phyloP scores from a whole-genome alignment of 2,329 filamentous ascomycete genomes.

The Fusarium sp. region DNA sequence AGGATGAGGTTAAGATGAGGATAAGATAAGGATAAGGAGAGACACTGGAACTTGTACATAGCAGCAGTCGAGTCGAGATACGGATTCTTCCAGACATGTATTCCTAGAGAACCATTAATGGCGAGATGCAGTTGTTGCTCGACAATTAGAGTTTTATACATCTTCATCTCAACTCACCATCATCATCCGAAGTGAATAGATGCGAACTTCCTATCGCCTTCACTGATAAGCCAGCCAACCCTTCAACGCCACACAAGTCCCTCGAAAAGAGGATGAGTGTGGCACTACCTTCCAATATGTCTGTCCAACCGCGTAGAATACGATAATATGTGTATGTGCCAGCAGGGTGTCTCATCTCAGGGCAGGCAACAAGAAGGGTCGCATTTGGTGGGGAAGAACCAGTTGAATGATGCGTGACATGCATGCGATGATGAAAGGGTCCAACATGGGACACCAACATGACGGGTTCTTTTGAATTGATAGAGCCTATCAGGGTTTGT shows the following conservation, averaged over 20 bases:
- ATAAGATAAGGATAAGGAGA: not conserved
- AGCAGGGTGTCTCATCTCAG: slow-evolving; percentile 12
- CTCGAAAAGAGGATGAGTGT: not conserved
- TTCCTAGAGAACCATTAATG: no score
- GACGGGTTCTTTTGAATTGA: not conserved
- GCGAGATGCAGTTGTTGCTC: no score
- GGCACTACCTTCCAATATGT: not conserved
- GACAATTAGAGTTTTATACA: no score
- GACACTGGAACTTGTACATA: not conserved
- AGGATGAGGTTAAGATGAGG: no score
- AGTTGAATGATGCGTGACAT: slow-evolving; percentile 14
- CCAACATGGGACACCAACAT: not conserved
- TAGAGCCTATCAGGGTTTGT: not conserved
- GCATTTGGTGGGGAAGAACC: slow-evolving; percentile 16
- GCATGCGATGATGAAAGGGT: slow-evolving; percentile 1
- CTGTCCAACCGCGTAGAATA: not conserved
- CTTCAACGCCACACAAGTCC: not conserved
- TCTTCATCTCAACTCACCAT: no score
- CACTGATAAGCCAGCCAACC: slow-evolving; percentile 6
- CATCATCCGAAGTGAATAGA: not conserved
- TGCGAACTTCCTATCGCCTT: slow-evolving; percentile 5
- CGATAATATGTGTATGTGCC: not conserved
- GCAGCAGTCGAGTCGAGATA: not conserved
- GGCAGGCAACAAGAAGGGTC: slow-evolving; percentile 15
- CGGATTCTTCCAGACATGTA: no score